Evolutionary conservation across 352 stramenopile species (phyloP), one percentile per base, ranked within the genome.

Genomic region (Pythium pyrilobum): DNA sequence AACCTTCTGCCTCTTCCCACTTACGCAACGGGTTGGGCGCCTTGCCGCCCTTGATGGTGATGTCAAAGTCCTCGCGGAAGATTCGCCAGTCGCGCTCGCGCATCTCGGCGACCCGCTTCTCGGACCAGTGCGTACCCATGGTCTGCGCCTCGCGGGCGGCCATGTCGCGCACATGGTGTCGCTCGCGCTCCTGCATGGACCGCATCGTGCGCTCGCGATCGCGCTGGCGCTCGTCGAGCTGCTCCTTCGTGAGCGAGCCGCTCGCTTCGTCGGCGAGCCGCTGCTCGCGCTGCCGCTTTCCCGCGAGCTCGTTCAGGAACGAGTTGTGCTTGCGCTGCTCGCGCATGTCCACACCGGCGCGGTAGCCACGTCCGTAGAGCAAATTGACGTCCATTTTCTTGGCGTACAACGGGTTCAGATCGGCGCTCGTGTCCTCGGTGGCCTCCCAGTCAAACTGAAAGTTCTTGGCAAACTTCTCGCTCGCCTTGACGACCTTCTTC

Each of bases 1-100:
- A 52, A 4, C 51, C 56, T 11, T 55, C 37, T 10, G 87, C 85
- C 58, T 98, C 86, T 5, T 68, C 47, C 83, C 87, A 99, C 50
- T 87, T 95, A 29, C 97, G 90, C n/a, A 99, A 57, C 9, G 97
- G 96, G 32, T 97, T 83, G 24, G 96, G 94, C 23, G 92, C 93
- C 41, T 70, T 67, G 4, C 85, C 85, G 24, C 87, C 87, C 27
- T 89, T 87, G 23, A 99, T 87, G 4, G 89, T 88, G 64, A 99
- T 99, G 64, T 99, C 96, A 66, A 98, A 99, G 71, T 99, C 97
- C 70, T 99, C 97, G 21, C 97, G 85, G 66, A 99, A 98, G 62
- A 99, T 99, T 55, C 97, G 85, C 97, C 97, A 99, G 82, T 99
- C 97, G 18, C 97, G 88, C 36, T 92, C 71, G 28, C 90, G 97